Evolutionary conservation across 345 rosid species (phyloP).

Genomic region (Brassica rapa): DNA sequence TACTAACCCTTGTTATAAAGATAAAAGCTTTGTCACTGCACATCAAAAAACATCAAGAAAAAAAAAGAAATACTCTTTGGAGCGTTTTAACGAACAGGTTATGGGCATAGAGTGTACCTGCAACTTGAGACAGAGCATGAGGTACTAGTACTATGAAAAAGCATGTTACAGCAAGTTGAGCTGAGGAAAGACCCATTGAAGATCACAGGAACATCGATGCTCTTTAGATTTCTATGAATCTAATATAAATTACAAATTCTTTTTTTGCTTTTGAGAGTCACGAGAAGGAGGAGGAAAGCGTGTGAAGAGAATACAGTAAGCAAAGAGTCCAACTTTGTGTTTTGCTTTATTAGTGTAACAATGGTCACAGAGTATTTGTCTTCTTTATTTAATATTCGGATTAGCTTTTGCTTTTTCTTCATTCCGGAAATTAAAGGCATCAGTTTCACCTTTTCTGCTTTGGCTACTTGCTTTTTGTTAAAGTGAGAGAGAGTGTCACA

Average conservation of each 20-base stretch:
- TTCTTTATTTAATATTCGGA: slow-evolving; percentile 31
- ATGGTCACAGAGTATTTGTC: slow-evolving; percentile 31
- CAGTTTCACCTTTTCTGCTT: slow-evolving; percentile 34
- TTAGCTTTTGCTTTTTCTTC: slow-evolving; percentile 37
- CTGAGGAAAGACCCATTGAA: slow-evolving; percentile 61
- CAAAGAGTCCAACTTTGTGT: slow-evolving; percentile 13
- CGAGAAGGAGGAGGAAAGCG: slow-evolving; percentile 22
- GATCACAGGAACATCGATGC: slow-evolving; percentile 34
- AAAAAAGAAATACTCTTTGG: slow-evolving; percentile 1
- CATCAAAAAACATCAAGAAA: background rate
- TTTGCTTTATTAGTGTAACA: slow-evolving; percentile 20
- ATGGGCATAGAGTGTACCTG: slow-evolving; percentile 49
- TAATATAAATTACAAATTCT: background rate
- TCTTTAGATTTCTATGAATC: background rate
- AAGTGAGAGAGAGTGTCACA: slow-evolving; percentile 22
- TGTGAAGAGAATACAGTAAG: slow-evolving; percentile 28
- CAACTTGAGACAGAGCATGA: slow-evolving; percentile 51
- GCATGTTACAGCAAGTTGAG: slow-evolving; percentile 38
- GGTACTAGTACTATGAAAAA: slow-evolving; percentile 44
- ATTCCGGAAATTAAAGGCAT: slow-evolving; percentile 24
- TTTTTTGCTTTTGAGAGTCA: slow-evolving; percentile 23
- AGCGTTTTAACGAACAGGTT: slow-evolving; percentile 25
- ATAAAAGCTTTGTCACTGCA: background rate
- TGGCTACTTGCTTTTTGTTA: slow-evolving; percentile 30
- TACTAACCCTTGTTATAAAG: background rate